Evolutionary conservation across 352 stramenopile genomes (phyloP), one percentile per base, ranked within the genome.

Genomic region (Globisporangium okanoganense): DNA sequence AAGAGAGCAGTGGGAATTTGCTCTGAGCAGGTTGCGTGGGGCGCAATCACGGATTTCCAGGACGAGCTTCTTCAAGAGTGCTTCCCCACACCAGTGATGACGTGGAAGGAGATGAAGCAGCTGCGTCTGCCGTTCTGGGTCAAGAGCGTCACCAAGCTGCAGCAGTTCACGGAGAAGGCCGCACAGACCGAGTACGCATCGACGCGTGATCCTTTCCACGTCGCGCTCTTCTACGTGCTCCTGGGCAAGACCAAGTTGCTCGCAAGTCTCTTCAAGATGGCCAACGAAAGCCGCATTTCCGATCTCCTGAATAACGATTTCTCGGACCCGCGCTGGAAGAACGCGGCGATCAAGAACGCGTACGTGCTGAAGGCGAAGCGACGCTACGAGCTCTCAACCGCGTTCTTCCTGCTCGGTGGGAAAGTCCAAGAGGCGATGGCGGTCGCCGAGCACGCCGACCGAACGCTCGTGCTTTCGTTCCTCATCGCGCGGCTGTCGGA

Each of bases 261-360:
- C 16, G 80, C 78, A 8, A 92, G 73, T 51, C 57, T 97, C 18
- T 97, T 97, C 48, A 92, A 92, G 58, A 84, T 97, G 68, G 73
- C 64, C 18, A 85, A 88, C 31, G 88, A 97, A 57, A 66, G 70
- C 5, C 86, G 88, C 24, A 95, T 95, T 40, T 72, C 65, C 9
- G 87, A 95, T 25, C 67, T 97, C 3, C 31, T 97, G 10, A 70
- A 63, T 14, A 95, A 96, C 57, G 76, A 97, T 57, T 96, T 97
- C 65, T 66, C 69, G 0, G 85, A 97, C 20, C 54, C 75, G 29
- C 79, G 85, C 36, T 96, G 88, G 88, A 87, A 88, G 51, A 93
- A 87, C 48, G 87, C 85, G 10, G 87, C 88, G 14, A 83, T 95
- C n/a, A 97, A 97, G 66, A 97, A 97, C 49, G 88, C 88, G 0